Conservation (phyloP, 208 protist species). For the Trypanosoma vivax region DNA sequence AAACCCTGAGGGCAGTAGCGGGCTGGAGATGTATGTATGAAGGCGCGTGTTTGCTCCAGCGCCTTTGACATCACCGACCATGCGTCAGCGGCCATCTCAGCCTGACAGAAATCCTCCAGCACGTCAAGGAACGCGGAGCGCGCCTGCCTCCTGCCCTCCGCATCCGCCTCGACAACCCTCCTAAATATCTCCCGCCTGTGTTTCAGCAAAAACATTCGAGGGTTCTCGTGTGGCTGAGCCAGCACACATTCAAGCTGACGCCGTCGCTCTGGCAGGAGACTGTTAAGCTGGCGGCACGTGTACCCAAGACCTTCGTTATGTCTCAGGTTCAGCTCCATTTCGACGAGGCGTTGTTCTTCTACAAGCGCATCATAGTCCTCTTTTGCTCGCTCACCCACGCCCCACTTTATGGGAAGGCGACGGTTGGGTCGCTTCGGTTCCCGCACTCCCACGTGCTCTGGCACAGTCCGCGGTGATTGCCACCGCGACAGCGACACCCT, state of each 20-base stretch:
- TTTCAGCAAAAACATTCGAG: conserved; percentile 22
- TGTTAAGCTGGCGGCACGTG: conserved; percentile 34
- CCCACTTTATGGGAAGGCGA: conserved; percentile 34
- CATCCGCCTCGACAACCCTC: conserved; percentile 26
- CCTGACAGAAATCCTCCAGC: conserved; percentile 24
- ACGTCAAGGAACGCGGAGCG: conserved; percentile 40
- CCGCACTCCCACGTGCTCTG: neutral
- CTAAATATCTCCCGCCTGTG: conserved; percentile 37
- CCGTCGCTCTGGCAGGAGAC: conserved; percentile 20
- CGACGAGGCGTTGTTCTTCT: conserved; percentile 20
- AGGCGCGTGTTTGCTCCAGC: conserved; percentile 25
- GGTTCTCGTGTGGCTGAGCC: conserved; percentile 10
- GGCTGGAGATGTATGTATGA: conserved; percentile 23
- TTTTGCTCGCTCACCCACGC: conserved; percentile 41
- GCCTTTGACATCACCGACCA: conserved; percentile 25
- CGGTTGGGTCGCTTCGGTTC: neutral
- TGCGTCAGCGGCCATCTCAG: conserved; percentile 20
- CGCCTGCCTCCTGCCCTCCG: conserved; percentile 22
- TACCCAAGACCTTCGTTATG: conserved; percentile 30
- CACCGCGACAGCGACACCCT: neutral
- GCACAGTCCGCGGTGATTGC: neutral
- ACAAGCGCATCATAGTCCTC: conserved; percentile 28
- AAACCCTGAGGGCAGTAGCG: conserved; percentile 19
- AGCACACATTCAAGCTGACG: conserved; percentile 6
- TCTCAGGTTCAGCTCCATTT: conserved; percentile 31